Base-by-base conservation (phyloP, 768 basidiomycete species). In the Lyophyllum decastes region DNA sequence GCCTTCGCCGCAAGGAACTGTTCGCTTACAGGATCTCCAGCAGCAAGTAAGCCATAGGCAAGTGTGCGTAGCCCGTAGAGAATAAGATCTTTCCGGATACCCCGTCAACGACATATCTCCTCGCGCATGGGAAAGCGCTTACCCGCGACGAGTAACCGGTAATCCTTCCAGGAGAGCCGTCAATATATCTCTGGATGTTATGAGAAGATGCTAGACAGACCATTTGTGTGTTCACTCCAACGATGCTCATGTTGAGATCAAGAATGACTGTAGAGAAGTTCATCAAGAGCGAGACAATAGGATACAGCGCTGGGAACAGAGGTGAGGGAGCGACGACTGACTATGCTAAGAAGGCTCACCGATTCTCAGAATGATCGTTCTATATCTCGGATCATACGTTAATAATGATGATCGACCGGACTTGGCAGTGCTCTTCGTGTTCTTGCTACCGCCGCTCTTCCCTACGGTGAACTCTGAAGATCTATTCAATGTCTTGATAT, bases 171-270 rank as follows among this genome's bases (percentile, higher is more conserved):
- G n/a, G n/a, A 53, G 4, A 8, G 21, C 1, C n/a, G 6, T 10
- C 40, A 19, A 7, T 27, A 9, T 45, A 45, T 50, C 4, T 12
- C 34, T 22, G 9, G n/a, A 22, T 7, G n/a, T 14, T 26, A 38
- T 7, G 17, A 12, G n/a, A 2, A 2, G 22, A 4, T 10, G 10
- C 30, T 16, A 30, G 27, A 1, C 52, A 8, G 4, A 53, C 52
- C 52, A 34, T 3, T 24, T 21, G 52, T 21, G 52, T 19, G 4
- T 19, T 54, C 11, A 54, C 43, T n/a, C 41, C 52, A 16, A 52
- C 43, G 16, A 60, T 52, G 33, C 30, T 55, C 49, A 56, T 49
- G 44, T 60, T 35, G 6, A 60, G 54, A 35, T 60, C 59, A 30
- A 56, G 19, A 33, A 22, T 25, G 12, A 60, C 54, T 6, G 59